Conservation (phyloP, 495 filamentous ascomycete genomes). For the Cairneyella variabilis region DNA sequence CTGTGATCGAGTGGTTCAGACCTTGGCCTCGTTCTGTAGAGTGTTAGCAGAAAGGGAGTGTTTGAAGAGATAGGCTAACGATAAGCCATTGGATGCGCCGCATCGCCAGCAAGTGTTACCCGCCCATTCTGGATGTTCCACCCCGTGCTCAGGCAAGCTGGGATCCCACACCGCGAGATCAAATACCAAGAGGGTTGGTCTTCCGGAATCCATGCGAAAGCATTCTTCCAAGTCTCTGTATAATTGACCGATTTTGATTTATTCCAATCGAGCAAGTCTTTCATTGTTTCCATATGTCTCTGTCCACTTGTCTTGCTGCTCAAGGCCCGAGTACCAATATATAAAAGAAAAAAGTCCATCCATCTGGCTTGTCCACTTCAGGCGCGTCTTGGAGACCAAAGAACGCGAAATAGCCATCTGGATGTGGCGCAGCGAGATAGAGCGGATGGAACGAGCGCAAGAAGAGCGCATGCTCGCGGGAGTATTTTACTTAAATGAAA, state of each 20-base stretch:
- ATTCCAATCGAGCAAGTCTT: slow-evolving; percentile 37
- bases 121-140: slow-evolving; percentile 47
- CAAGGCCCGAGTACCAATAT: slow-evolving; percentile 31
- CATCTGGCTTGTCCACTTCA: slow-evolving; percentile 39
- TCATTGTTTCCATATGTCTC: slow-evolving; percentile 21
- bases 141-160: slow-evolving; percentile 27
- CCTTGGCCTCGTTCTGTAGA: slow-evolving; percentile 48
- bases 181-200: slow-evolving; percentile 36
- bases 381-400: slow-evolving; percentile 35
- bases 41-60: not conserved
- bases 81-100: slow-evolving; percentile 58
- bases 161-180: slow-evolving; percentile 37
- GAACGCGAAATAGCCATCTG: slow-evolving; percentile 25
- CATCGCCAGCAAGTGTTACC: slow-evolving; percentile 55
- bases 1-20: slow-evolving; percentile 43
- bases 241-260: slow-evolving; percentile 29
- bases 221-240: slow-evolving; percentile 39
- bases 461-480: slow-evolving; percentile 32
- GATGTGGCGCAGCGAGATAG: slow-evolving; percentile 23
- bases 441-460: slow-evolving; percentile 30
- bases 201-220: slow-evolving; percentile 39
- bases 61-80: slow-evolving; percentile 35
- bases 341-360: slow-evolving; percentile 39
- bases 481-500: slow-evolving; percentile 30
- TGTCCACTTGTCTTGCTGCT: slow-evolving; percentile 33